Evolutionary conservation across 176 grass and related monocot species (phyloP).

Genomic region (Eleusine indica): DNA sequence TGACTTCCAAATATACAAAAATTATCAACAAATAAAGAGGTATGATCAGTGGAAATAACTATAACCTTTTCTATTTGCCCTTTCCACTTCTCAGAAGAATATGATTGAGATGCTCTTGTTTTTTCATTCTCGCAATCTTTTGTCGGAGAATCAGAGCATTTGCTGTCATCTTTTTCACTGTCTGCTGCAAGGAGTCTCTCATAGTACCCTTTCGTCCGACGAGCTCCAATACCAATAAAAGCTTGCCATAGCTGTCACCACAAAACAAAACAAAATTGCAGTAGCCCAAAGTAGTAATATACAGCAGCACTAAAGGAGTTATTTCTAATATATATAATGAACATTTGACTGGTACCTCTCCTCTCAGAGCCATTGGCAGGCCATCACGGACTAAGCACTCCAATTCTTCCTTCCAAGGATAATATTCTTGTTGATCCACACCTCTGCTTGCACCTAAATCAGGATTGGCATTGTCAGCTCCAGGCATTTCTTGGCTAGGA

Average conservation of each 20-base stretch:
- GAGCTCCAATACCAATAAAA: constrained; percentile 91
- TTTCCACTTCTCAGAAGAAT: constrained; percentile 86
- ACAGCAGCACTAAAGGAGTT: too few relatives aligned
- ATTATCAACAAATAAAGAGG: constrained; percentile 29
- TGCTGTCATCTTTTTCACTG: constrained; percentile 33
- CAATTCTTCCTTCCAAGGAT: constrained; percentile 91
- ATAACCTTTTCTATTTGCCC: constrained; percentile 96
- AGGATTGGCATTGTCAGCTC: constrained; percentile 50
- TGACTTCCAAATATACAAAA: constrained; percentile 22
- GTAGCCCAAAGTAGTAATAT: background rate
- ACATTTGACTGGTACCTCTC: constrained; percentile 66
- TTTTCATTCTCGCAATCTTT: constrained; percentile 48
- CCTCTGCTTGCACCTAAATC: constrained; percentile 44
- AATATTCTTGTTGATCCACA: constrained; percentile 48
- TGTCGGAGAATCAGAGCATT: constrained; percentile 25
- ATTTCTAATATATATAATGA: background rate
- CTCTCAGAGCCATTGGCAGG: constrained; percentile 94
- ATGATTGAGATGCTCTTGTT: constrained; percentile 44
- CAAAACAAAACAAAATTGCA: constrained; percentile 11
- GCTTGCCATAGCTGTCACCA: constrained; percentile 92
- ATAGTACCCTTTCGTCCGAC: constrained; percentile 87
- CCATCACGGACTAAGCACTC: constrained; percentile 81
- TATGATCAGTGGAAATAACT: background rate
- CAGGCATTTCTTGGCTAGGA: constrained; percentile 63
- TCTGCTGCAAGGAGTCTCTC: constrained; percentile 62